Base-by-base conservation (phyloP, 129 eudicot species). In the Arctium lappa region DNA sequence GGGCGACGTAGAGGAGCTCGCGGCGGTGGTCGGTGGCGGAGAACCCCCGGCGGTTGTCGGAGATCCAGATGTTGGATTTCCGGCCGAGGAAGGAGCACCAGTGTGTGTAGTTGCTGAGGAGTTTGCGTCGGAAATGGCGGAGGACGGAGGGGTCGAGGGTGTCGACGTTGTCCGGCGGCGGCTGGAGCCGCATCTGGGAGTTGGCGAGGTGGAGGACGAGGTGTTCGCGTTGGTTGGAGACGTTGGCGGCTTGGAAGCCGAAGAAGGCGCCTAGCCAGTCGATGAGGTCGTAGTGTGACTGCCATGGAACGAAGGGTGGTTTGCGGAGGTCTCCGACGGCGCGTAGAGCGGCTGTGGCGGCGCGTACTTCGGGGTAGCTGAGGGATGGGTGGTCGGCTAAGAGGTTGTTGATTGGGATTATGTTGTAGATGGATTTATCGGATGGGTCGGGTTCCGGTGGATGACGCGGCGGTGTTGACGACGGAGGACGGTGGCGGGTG, bases 231-330 rank as follows among this genome's bases (percentile, higher is more conserved):
- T 94, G 98, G 81, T 94, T 94, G 2, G 73, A 34, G 22, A 94
- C 92, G 56, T 89, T 94, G 38, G 87, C 88, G 71, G 48, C 38
- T 62, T 94, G 98, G 80, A 94, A 94, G 8, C 98, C 97, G 84
- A 94, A 94, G 89, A 94, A 94, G 18, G 83, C 38, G 30, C 92
- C 95, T 7, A 94, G 95, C 98, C 98, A 94, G 85, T 94, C 97
- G 37, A 94, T 80, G 60, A 94, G 91, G 92, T 94, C 98, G 90
- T 80, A 87, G 83, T 89, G 89, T 33, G 86, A 80, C 2, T 15
- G 81, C 94, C 94, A 94, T 73, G 85, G 87, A 9, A 86, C 34
- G 79, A 85, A 92, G 2, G 97, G 98, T 0, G 98, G 98, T 6
- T 72, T 86, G 3, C 96, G 96, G 84, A 94, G 96, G 87, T 94